phyloP scores from a whole-genome alignment of 345 rosid genomes.

The Euclidium syriacum region DNA sequence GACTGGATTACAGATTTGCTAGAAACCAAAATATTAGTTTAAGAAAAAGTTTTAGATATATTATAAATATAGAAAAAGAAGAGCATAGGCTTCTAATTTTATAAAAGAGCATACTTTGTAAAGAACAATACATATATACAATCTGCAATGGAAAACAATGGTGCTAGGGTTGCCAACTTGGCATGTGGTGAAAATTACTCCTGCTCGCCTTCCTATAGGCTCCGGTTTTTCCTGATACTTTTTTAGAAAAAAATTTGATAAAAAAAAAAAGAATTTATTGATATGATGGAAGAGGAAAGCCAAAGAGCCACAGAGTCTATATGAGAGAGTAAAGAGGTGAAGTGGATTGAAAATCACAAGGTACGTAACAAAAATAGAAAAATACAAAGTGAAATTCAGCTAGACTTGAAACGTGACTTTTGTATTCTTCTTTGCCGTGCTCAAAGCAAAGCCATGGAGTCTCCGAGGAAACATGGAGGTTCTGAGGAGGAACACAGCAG shows the following conservation, averaged over 20 bases:
- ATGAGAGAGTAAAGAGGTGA: conserved; percentile 25
- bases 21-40: conserved; percentile 15
- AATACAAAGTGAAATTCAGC: background rate
- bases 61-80: conserved; percentile 19
- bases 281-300: conserved; percentile 32
- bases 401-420: background rate
- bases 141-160: conserved; percentile 44
- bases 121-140: conserved; percentile 29
- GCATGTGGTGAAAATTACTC: conserved; percentile 40
- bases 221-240: conserved; percentile 31
- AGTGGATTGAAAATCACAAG: conserved; percentile 16
- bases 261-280: conserved; percentile 22
- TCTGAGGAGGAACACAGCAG: conserved; percentile 38
- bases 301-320: conserved; percentile 23
- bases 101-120: conserved; percentile 27
- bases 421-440: conserved; percentile 14
- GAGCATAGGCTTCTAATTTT: conserved; percentile 28
- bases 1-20: conserved; percentile 15
- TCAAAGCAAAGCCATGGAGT: conserved; percentile 36
- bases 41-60: conserved; percentile 1
- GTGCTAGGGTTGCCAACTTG: conserved; percentile 39
- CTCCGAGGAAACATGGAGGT: conserved; percentile 34
- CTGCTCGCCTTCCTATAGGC: conserved; percentile 30
- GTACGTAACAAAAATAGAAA: conserved; percentile 10
- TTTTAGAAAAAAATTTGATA: background rate